Conservation (phyloP, 768 basidiomycete species). For the Lentinula sp. region DNA sequence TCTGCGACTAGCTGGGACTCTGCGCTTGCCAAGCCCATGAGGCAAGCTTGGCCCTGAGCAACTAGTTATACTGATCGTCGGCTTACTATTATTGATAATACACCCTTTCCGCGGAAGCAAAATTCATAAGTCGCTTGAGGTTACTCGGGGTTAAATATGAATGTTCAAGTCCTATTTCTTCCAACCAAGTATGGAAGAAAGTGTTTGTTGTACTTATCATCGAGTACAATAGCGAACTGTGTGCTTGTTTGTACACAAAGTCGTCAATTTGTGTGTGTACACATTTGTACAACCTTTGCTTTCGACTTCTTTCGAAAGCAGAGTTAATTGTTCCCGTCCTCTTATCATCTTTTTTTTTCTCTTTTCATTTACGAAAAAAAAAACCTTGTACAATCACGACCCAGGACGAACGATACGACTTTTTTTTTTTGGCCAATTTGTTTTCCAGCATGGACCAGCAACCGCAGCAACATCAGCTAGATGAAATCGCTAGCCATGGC, state of each 20-base stretch:
- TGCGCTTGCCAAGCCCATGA: neutral
- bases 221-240: neutral
- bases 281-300: neutral
- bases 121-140: neutral
- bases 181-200: neutral
- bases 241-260: neutral
- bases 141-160: too few species aligned
- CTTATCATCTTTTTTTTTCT: conserved; percentile 28
- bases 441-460: conserved; percentile 27
- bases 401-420: conserved; percentile 5
- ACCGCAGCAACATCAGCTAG: conserved; percentile 40
- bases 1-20: too few species aligned
- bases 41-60: neutral
- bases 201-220: neutral
- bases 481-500: conserved; percentile 35
- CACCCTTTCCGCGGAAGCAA: neutral
- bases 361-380: conserved; percentile 25
- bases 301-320: conserved; percentile 1
- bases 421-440: conserved; percentile 13
- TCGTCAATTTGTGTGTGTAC: neutral
- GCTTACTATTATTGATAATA: neutral
- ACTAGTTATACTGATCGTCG: neutral
- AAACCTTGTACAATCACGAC: conserved; percentile 25
- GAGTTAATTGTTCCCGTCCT: conserved; percentile 12
- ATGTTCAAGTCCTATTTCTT: too few species aligned